Percentiles rank a stretch among this genome's conserved stretches.
These are phyloP conservation scores for Laguncularia racemosa DNA, from an alignment of 345 rosid species.

Conservation along the genomic window DNA sequence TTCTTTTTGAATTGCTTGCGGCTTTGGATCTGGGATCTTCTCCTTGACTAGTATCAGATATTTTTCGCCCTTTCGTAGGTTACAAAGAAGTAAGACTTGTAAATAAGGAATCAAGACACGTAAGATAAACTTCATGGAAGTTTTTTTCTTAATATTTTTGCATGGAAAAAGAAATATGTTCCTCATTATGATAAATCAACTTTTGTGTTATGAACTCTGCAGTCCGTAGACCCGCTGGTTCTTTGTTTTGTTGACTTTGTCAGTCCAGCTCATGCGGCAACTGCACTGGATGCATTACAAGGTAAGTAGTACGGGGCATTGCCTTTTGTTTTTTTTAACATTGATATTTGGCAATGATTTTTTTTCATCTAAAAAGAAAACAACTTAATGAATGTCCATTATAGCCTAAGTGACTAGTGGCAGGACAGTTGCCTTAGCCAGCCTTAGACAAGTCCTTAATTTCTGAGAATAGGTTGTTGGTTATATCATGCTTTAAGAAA, in stretches of 20 bases:
- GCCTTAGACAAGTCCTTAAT: too few relatives aligned
- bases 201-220: conserved; percentile 11
- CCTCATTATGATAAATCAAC: not conserved
- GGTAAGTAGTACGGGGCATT: conserved; percentile 28
- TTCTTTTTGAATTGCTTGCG: conserved; percentile 3
- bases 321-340: not conserved
- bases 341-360: not conserved
- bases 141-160: not conserved
- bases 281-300: conserved; percentile 64
- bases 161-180: not conserved
- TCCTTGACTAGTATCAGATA: conserved; percentile 46
- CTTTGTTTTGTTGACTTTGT: conserved; percentile 68
- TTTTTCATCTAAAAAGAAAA: too few relatives aligned
- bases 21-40: conserved; percentile 12
- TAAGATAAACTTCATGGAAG: conserved; percentile 16
- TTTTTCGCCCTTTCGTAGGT: conserved; percentile 71
- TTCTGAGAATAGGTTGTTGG: too few relatives aligned
- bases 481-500: too few relatives aligned
- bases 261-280: conserved; percentile 65
- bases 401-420: too few relatives aligned
- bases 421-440: too few relatives aligned
- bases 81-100: conserved; percentile 72
- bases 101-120: conserved; percentile 53
- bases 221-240: conserved; percentile 50
- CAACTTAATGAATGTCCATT: too few relatives aligned